phyloP scores from a whole-genome alignment of 495 filamentous ascomycete species.

The Astrothelium macrocarpum region DNA sequence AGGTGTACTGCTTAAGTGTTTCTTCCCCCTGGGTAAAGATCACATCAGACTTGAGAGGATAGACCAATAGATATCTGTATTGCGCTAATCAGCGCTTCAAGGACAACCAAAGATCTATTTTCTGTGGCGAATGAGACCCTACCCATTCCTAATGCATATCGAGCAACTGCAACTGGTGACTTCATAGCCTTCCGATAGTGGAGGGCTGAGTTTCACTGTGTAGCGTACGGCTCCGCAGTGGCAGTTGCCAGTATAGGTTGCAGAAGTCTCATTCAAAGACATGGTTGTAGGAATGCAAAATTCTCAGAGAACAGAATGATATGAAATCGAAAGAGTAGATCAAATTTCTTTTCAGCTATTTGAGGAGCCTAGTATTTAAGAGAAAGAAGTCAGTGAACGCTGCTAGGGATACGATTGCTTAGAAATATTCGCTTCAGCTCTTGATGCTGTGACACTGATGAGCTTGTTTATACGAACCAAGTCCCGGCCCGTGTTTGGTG shows the following conservation, averaged over 20 bases:
- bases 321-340: no score
- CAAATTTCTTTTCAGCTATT: no score
- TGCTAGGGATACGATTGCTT: no score
- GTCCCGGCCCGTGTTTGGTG: no score
- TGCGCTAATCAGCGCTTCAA: neutral
- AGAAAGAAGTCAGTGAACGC: no score
- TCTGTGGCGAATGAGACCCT: neutral
- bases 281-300: neutral
- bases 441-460: no score
- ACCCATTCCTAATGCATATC: slow-evolving; percentile 12
- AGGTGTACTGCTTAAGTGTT: slow-evolving; percentile 5
- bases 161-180: slow-evolving; percentile 13
- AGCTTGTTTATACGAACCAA: no score
- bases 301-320: no score
- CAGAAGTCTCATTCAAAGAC: neutral
- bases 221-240: slow-evolving; percentile 17
- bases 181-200: slow-evolving; percentile 6
- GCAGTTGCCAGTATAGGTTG: slow-evolving; percentile 7
- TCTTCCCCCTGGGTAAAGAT: slow-evolving; percentile 10
- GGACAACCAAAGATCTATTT: neutral
- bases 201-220: slow-evolving; percentile 13
- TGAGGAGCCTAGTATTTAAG: no score
- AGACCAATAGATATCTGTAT: neutral
- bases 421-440: no score
- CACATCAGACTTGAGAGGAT: slow-evolving; percentile 11